Conservation (phyloP, 1,139 yeast genomes). For the Yamadazyma jaroonii region DNA sequence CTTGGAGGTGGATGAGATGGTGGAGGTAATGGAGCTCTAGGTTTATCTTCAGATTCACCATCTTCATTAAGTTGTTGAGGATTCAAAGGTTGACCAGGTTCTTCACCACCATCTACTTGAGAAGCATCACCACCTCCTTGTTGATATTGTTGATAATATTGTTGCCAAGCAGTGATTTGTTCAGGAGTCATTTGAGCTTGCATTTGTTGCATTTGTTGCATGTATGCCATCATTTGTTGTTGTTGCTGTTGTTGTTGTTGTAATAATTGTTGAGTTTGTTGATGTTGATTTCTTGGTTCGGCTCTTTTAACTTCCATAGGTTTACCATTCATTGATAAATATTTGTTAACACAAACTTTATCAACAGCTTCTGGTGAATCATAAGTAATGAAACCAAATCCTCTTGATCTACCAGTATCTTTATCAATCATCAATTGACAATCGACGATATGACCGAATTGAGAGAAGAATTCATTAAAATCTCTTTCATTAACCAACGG, state of each 20-base stretch:
- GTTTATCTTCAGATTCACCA: constrained; percentile 17
- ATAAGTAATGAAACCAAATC: constrained; percentile 96
- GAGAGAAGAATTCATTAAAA: constrained; percentile 82
- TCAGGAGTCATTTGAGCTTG: constrained; percentile 82
- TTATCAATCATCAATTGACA: constrained; percentile 98
- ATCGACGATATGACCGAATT: constrained; percentile 91
- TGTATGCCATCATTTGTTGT: constrained; percentile 18
- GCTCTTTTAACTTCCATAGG: constrained; percentile 97
- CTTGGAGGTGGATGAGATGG: constrained; percentile 7
- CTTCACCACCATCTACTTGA: constrained; percentile 30
- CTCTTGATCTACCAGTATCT: constrained; percentile 96
- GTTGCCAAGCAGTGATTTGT: constrained; percentile 84
- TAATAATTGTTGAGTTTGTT: constrained; percentile 34
- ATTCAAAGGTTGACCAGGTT: constrained; percentile 50
- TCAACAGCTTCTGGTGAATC: constrained; percentile 97
- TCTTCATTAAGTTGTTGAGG: constrained; percentile 47
- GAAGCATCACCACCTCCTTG: constrained; percentile 32
- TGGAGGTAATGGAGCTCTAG: constrained; percentile 9
- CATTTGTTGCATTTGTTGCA: constrained; percentile 24
- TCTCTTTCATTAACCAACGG: constrained; percentile 93
- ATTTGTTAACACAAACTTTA: constrained; percentile 80
- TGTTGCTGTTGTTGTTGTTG: constrained; percentile 29
- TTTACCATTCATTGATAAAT: constrained; percentile 80
- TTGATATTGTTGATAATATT: constrained; percentile 65
- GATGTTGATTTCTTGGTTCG: constrained; percentile 77